Evolutionary conservation across 1,284 basidiomycete genomes (phyloP).

Genomic region (Ustilago bromivora): DNA sequence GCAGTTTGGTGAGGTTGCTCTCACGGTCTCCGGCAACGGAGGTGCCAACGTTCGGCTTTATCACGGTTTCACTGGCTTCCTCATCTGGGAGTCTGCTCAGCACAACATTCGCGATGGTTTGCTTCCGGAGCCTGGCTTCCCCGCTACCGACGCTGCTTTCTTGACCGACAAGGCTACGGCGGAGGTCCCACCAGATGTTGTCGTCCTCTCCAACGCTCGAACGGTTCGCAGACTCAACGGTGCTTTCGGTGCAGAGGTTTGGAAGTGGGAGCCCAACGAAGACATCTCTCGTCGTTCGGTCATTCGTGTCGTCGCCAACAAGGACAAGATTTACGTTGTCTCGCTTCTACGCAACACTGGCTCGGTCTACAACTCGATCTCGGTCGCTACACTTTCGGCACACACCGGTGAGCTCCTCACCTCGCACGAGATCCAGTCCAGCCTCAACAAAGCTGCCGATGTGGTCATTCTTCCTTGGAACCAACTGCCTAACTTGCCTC

Average conservation of each 20-base stretch:
- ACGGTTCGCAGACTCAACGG: conserved; percentile 49
- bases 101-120: conserved; percentile 46
- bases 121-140: conserved; percentile 36
- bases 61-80: conserved; percentile 76
- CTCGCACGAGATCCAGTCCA: conserved; percentile 44
- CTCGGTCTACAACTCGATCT: conserved; percentile 41
- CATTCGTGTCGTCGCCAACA: conserved; percentile 38
- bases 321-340: conserved; percentile 53
- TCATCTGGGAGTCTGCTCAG: conserved; percentile 76
- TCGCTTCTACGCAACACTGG: conserved; percentile 41
- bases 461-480: conserved; percentile 52
- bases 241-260: conserved; percentile 24
- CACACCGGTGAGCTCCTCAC: conserved; percentile 46
- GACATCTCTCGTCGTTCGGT: conserved; percentile 38
- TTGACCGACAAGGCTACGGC: conserved; percentile 31
- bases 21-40: conserved; percentile 80
- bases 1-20: conserved; percentile 72
- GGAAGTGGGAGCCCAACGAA: conserved; percentile 40
- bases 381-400: conserved; percentile 46
- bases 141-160: conserved; percentile 54
- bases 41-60: conserved; percentile 80
- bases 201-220: conserved; percentile 51
- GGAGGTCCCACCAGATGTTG: conserved; percentile 35
- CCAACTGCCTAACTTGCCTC: conserved; percentile 44
- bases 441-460: conserved; percentile 38